Base-by-base conservation (phyloP, 2,329 filamentous ascomycete genomes). In the Microascus cirrosus region DNA sequence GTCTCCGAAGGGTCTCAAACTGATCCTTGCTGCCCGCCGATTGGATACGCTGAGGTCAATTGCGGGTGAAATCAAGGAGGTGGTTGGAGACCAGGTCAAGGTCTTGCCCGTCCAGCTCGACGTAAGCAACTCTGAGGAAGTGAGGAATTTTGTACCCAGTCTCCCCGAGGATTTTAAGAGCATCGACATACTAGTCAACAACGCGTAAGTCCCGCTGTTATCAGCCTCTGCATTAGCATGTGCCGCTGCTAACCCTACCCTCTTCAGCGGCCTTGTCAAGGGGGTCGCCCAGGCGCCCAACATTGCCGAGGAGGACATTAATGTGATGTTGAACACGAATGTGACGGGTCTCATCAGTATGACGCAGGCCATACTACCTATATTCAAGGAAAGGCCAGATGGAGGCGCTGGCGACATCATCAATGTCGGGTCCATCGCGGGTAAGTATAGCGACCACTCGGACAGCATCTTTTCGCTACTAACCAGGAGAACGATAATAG, bases 271-370 rank as follows among this genome's bases (percentile, higher is more conserved):
- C 50, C 82, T 96, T 24, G 93, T 96, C 61, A 93, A 89, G 72
- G 92, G 91, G 62, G 83, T 96, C 12, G 93, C 89, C 55, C 84
- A 87, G 68, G 90, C 91, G 1, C 92, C 92, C 20, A 81, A 89
- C 50, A 96, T 97, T 68, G 80, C 78, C n/a, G 80, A 89, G 66
- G 85, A 86, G 60, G 93, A 99, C 73, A 87, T 96, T 65, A 79
- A 87, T 65, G 67, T 85, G 70, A 96, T 97, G 91, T 90, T 96
- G 69, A 75, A 81, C 53, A 97, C 94, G 59, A 99, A 99, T 70
- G 92, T 97, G 56, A 94, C 88, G 1, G 94, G 94, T 28, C 79
- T 99, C 42, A 94, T 99, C 76, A 89, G 93, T 77, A 90, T 97
- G 87, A 97, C 94, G 0, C 94, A 99, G 77, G 89, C 89, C 53